These are phyloP conservation scores for Starmerella sirachaensis DNA, from an alignment of 805 yeast genomes.

Conservation along the genomic window DNA sequence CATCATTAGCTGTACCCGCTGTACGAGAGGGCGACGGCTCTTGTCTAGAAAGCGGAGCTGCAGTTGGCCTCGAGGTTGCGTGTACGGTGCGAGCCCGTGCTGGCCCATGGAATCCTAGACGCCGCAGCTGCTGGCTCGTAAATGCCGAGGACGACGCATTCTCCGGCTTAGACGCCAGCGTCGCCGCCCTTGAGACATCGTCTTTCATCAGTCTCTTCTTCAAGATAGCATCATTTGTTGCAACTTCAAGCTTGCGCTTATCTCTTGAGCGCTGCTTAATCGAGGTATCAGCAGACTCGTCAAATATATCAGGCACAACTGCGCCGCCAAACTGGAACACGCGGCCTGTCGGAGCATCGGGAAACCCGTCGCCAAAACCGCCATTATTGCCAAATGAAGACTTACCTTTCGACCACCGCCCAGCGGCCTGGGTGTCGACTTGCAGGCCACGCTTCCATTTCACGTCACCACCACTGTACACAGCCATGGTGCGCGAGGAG, in stretches of 20 bases:
- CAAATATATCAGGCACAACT: conserved; percentile 34
- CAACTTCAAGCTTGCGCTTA: conserved; percentile 22
- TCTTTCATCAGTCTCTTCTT: conserved; percentile 29
- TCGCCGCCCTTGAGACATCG: too few species aligned
- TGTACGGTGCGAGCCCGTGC: not conserved
- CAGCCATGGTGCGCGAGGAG: conserved; percentile 29
- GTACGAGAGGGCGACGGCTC: not conserved
- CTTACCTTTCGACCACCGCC: not conserved
- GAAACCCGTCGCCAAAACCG: conserved; percentile 22
- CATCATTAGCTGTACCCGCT: not conserved
- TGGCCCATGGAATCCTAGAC: too few species aligned
- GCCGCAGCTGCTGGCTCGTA: too few species aligned
- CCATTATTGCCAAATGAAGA: conserved; percentile 17
- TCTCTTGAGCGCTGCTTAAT: conserved; percentile 25
- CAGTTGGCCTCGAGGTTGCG: too few species aligned
- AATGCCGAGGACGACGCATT: too few species aligned
- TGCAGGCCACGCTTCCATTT: conserved; percentile 24
- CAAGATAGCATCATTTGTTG: conserved; percentile 25
- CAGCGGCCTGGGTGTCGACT: conserved; percentile 24
- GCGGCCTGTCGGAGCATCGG: conserved; percentile 17
- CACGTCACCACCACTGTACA: conserved; percentile 31
- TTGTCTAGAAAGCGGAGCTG: not conserved
- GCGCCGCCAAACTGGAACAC: conserved; percentile 9
- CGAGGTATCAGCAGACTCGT: conserved; percentile 30
- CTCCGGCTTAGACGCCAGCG: not conserved